Evolutionary conservation across 768 basidiomycete species (phyloP), one percentile per base, ranked within the genome.

Genomic region (Cystobasidiopsis lactophilus): DNA sequence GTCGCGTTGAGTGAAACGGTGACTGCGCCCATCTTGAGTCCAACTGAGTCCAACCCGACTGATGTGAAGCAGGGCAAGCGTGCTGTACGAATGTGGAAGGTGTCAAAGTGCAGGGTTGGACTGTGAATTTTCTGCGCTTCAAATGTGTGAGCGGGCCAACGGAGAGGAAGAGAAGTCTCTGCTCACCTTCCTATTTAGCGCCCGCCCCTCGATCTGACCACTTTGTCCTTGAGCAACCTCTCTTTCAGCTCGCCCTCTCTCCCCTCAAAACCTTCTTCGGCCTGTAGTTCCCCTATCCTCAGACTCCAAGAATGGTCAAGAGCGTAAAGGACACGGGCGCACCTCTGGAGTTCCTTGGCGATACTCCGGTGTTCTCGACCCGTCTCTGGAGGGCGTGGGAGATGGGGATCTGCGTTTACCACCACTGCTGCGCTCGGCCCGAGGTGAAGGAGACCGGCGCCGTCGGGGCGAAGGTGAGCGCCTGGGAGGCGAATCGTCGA

Each of bases 171-270:
- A n/a, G n/a, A n/a, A n/a, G n/a, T n/a, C n/a, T n/a, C n/a, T n/a
- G n/a, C n/a, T n/a, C n/a, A n/a, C n/a, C n/a, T n/a, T n/a, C n/a
- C n/a, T n/a, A n/a, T n/a, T n/a, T n/a, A n/a, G n/a, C n/a, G n/a
- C n/a, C n/a, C n/a, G n/a, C n/a, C 41, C 26, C 41, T 21, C 13
- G 41, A 43, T n/a, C 26, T 7, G 41, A 7, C 9, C 9, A 43
- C 45, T 29, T 59, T 61, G 43, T 68, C 59, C 3, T 66, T 64
- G 11, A 82, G 79, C 59, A 79, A 85, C 61, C 80, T 75, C 24
- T 47, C 45, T n/a, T 47, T 47, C 26, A 47, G 45, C 23, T 27
- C 16, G 13, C 45, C 45, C 29, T 47, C 45, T 31, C 45, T 7
- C 7, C 41, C 41, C 9, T 21, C 45, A 16, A 47, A 27, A 4